Evolutionary conservation across 306 rosid species (phyloP).

Genomic region (Gynostemma pentaphyllum): DNA sequence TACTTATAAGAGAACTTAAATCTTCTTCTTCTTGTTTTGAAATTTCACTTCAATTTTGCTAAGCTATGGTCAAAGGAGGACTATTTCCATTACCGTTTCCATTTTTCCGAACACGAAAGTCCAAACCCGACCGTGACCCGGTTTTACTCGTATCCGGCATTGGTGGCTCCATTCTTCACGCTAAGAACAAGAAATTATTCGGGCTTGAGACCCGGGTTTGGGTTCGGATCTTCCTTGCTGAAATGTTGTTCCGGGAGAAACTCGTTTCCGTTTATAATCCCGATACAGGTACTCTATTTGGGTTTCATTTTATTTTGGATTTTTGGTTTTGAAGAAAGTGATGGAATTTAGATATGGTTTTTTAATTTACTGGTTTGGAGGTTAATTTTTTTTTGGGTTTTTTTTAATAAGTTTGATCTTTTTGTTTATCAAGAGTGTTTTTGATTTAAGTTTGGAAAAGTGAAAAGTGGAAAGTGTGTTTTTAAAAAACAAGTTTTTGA

Average conservation of each 20-base stretch:
- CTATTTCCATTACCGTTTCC: slow-evolving; percentile 28
- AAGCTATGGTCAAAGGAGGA: slow-evolving; percentile 20
- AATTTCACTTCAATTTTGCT: background rate
- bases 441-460: too few relatives aligned
- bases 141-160: slow-evolving; percentile 71
- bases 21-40: too few relatives aligned
- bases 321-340: slow-evolving; percentile 1
- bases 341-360: background rate
- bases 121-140: slow-evolving; percentile 58
- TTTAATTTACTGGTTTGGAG: background rate
- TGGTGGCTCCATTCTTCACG: slow-evolving; percentile 76
- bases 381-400: background rate
- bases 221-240: slow-evolving; percentile 75
- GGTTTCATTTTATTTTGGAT: background rate
- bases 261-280: slow-evolving; percentile 74
- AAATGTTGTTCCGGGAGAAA: slow-evolving; percentile 59
- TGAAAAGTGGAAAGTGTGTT: background rate
- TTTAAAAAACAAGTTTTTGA: background rate
- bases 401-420: background rate
- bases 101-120: slow-evolving; percentile 30
- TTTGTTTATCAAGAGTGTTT: too few relatives aligned
- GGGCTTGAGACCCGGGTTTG: slow-evolving; percentile 77
- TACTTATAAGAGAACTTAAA: too few relatives aligned
- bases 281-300: slow-evolving; percentile 40
- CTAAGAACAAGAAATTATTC: slow-evolving; percentile 40